Conservation (phyloP, 2,329 filamentous ascomycete species). For the Ophioceras dolichostomum region DNA sequence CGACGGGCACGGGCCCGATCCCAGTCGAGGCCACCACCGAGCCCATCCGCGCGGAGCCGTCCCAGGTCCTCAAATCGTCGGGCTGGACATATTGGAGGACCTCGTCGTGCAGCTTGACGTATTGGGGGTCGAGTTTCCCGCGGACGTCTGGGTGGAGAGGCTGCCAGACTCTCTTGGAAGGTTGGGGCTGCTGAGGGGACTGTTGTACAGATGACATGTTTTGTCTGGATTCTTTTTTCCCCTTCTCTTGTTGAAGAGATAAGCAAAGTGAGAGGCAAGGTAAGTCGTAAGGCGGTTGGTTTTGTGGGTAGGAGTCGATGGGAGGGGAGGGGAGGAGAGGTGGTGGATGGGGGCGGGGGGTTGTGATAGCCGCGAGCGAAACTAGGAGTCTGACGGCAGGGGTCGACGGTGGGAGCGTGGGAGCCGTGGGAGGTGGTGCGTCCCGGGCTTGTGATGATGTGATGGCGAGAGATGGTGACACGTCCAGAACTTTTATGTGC, state of each 20-base stretch:
- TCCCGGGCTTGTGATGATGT: too few species aligned
- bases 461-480: too few species aligned
- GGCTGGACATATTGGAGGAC: slow-evolving; percentile 22
- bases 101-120: slow-evolving; percentile 22
- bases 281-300: background rate
- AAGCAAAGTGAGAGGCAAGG: too few species aligned
- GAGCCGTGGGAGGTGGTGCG: too few species aligned
- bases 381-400: too few species aligned
- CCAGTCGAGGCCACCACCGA: slow-evolving; percentile 14
- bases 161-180: slow-evolving; percentile 9
- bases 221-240: background rate
- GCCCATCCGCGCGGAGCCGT: slow-evolving; percentile 14
- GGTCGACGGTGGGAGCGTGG: too few species aligned
- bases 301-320: background rate
- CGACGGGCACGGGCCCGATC: slow-evolving; percentile 14
- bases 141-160: slow-evolving; percentile 20
- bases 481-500: too few species aligned
- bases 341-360: too few species aligned
- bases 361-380: too few species aligned
- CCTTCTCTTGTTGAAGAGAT: background rate
- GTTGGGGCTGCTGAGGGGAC: too few species aligned
- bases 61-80: slow-evolving; percentile 20
- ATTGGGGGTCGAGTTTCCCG: slow-evolving; percentile 21
- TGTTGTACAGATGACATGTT: background rate
- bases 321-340: too few species aligned